Evolutionary conservation across 108 stramenopile genomes (phyloP), one percentile per base, ranked within the genome.

Genomic region (Nitzschia inconspicua): DNA sequence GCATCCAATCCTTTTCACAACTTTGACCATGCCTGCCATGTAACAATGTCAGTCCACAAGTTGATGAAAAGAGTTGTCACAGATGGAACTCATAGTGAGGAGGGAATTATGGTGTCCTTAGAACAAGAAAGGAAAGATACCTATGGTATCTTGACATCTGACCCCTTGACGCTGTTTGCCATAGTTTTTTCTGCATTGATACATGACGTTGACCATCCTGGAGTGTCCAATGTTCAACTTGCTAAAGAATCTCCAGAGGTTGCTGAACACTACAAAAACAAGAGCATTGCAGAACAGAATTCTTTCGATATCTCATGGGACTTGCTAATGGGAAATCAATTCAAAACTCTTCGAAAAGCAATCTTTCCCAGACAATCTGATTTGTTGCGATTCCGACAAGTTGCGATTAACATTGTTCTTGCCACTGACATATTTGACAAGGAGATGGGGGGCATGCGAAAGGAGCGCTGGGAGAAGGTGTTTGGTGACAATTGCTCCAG

Each of bases 361-460:
- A 76, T 76, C 10, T 71, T 66, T 32, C 27, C 61, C 30, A 53
- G 57, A 30, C 43, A 29, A 23, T 25, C 29, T 40, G 66, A 68
- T 22, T 44, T 70, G 26, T 20, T 30, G 32, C 58, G 70, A 14
- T 76, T 76, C 46, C 56, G 60, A 10, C 69, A 76, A 54, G 65
- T 76, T 4, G 32, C 71, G 28, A 57, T 64, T 23, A 71, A 67
- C 39, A 58, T 60, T 3, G 67, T 71, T 11, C 31, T 76, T 3
- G 75, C 74, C 13, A 75, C 74, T 23, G 74, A 75, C 36, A 75
- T 76, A 32, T 70, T 75, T 16, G 75, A 76, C 30, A 62, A 51
- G 25, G 70, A 72, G 9, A 24, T 62, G 29, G 53, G 60, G 28
- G 40, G 50, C 4, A 47, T 42, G 0, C 70, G 69, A 0, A 72